Evolutionary conservation across 176 grass and related monocot genomes (phyloP), one percentile per base, ranked within the genome.

Genomic region (Urochloa ruziziensis): DNA sequence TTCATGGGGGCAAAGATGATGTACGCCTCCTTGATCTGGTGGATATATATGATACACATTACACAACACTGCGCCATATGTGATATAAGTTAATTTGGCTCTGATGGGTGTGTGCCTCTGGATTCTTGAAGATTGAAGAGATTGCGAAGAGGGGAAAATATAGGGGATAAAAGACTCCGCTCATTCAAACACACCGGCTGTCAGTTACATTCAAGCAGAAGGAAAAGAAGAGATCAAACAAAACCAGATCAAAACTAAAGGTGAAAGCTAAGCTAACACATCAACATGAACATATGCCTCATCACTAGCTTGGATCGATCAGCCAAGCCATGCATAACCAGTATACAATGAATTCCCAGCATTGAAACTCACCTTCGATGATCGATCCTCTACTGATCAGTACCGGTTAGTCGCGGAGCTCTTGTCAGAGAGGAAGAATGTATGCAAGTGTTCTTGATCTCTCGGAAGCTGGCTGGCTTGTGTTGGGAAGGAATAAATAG

Each of bases 291-390:
- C 34, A 16, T 49, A 49, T 17, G 72, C n/a, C 35, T 23, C 66
- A 7, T 10, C 39, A 40, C n/a, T n/a, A n/a, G n/a, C n/a, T 62
- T 30, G 12, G 58, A 64, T 73, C 21, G 83, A 86, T 79, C 67
- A 15, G 9, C 24, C 30, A 49, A 49, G 16, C 16, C 40, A 49
- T 72, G 69, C 69, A 86, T 33, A 59, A 73, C 24, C 30, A 83
- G 58, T 75, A 68, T 75, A 68, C 6, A 24, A 33, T 3, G 15
- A 14, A 18, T 69, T 56, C 48, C 8, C 73, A 62, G 28, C 62
- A 65, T 74, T 53, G 40, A 37, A 78, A 70, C 84, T 90, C 84
- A 90, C 84, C 89, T 90, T 62, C 27, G 80, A 68, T 19, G 69
- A 48, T 29, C 59, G 75, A 66, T 56, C 67, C 42, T 32, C 49